A percentile compares a stretch with the other conserved stretches of the same genome.
phyloP scores from a whole-genome alignment of 1,139 yeast genomes.

The Candida freyschussii region DNA sequence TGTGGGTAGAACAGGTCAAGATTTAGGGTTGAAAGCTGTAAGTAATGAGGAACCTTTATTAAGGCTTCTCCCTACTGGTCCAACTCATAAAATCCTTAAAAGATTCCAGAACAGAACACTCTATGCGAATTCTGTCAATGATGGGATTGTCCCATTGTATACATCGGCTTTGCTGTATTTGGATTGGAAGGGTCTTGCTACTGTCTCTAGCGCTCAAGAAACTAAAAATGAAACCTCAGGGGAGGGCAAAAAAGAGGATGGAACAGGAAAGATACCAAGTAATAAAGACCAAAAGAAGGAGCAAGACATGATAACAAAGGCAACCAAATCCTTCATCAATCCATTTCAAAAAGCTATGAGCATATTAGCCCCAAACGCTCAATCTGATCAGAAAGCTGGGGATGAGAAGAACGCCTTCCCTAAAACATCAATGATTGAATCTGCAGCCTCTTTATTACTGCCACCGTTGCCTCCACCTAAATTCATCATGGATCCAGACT shows the following conservation, averaged over 20 bases:
- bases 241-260: slow-evolving; percentile 1
- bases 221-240: slow-evolving; percentile 1
- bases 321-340: slow-evolving; percentile 14
- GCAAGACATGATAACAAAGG: slow-evolving; percentile 12
- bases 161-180: slow-evolving; percentile 78
- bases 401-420: slow-evolving; percentile 35
- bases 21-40: slow-evolving; percentile 58
- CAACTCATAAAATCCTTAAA: slow-evolving; percentile 63
- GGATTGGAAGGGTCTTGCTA: slow-evolving; percentile 61
- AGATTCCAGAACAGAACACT: slow-evolving; percentile 54
- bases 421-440: slow-evolving; percentile 73
- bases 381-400: slow-evolving; percentile 6
- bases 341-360: slow-evolving; percentile 24
- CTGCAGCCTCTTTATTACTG: slow-evolving; percentile 73
- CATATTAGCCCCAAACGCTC: slow-evolving; percentile 19
- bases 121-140: slow-evolving; percentile 41
- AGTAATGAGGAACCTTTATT: slow-evolving; percentile 53
- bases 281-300: slow-evolving; percentile 16
- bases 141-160: slow-evolving; percentile 90
- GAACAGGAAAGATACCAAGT: slow-evolving; percentile 21
- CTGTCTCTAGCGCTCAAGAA: slow-evolving; percentile 49
- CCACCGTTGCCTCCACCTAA: slow-evolving; percentile 80
- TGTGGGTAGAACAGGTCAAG: slow-evolving; percentile 93
- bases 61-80: slow-evolving; percentile 72
- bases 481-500: slow-evolving; percentile 60